These are phyloP conservation scores for Podospora didyma DNA, from an alignment of 495 filamentous ascomycete species.

Conservation along the genomic window DNA sequence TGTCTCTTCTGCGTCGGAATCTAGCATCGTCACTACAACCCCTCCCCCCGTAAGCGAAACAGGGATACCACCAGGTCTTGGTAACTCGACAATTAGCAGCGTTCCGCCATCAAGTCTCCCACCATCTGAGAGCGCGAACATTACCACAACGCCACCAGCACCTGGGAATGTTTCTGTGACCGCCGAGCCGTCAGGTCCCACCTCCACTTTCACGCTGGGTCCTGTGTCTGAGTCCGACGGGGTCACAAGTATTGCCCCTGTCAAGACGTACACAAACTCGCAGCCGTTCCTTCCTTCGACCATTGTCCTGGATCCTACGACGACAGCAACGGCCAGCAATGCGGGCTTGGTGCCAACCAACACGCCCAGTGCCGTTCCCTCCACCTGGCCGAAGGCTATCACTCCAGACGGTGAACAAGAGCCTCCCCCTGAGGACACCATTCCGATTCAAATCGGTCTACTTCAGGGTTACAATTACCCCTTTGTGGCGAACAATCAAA, in stretches of 20 bases:
- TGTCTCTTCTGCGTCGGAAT: too few species aligned
- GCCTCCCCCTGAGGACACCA: constrained; percentile 54
- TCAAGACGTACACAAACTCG: constrained; percentile 37
- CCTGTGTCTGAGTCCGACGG: too few species aligned
- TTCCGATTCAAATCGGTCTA: constrained; percentile 81
- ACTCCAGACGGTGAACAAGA: constrained; percentile 43
- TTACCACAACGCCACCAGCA: too few species aligned
- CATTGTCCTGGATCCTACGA: constrained; percentile 37
- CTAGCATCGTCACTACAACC: too few species aligned
- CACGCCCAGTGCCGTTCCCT: constrained; percentile 52
- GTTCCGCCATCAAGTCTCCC: too few species aligned
- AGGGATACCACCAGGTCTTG: too few species aligned
- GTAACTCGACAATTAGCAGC: too few species aligned
- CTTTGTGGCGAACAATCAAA: constrained; percentile 66
- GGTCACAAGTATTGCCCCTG: constrained; percentile 35
- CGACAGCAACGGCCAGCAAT: constrained; percentile 28
- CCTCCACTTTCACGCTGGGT: too few species aligned
- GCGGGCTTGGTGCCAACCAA: constrained; percentile 21
- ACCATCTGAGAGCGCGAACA: too few species aligned
- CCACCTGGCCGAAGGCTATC: constrained; percentile 69
- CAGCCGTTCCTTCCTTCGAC: constrained; percentile 42
- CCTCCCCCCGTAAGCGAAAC: too few species aligned
- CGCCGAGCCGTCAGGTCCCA: too few species aligned
- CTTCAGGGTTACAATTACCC: constrained; percentile 71
- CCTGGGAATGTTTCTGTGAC: too few species aligned